Conservation (phyloP, 164 flowering plant species). For the Protea cynaroides region DNA sequence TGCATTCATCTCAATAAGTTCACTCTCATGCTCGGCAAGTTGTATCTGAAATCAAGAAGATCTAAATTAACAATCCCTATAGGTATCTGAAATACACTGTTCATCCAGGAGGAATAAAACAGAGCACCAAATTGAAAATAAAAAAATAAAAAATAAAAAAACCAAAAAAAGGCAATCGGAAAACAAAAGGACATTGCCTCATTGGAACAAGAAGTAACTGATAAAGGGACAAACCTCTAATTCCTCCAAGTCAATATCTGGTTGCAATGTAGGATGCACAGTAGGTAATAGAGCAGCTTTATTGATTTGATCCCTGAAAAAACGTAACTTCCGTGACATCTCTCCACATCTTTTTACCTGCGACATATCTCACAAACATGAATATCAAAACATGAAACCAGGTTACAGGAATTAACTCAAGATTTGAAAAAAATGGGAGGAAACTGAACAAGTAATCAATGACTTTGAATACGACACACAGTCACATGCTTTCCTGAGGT, state of each 20-base stretch:
- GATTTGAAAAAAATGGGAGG: background rate
- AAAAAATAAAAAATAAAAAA: background rate
- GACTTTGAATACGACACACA: too few species aligned
- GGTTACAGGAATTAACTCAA: background rate
- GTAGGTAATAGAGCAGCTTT: constrained; percentile 48
- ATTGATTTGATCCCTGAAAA: constrained; percentile 64
- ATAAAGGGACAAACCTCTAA: constrained; percentile 47
- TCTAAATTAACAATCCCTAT: constrained; percentile 2
- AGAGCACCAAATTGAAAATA: too few species aligned
- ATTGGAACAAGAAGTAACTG: constrained; percentile 2
- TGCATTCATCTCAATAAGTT: constrained; percentile 83
- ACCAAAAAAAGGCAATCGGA: background rate
- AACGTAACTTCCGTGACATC: constrained; percentile 85
- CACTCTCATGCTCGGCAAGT: constrained; percentile 87
- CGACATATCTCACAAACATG: constrained; percentile 20
- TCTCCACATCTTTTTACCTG: constrained; percentile 97
- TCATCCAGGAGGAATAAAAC: background rate
- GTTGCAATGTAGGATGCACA: constrained; percentile 36
- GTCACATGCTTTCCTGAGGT: too few species aligned
- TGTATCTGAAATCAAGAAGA: constrained; percentile 45
- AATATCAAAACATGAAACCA: background rate
- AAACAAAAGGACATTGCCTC: background rate
- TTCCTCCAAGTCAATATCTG: constrained; percentile 51
- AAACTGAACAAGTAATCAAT: too few species aligned
- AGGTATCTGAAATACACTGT: constrained; percentile 2